Evolutionary conservation across 805 yeast genomes (phyloP), one percentile per base, ranked within the genome.

Genomic region (Spathaspora passalidarum): DNA sequence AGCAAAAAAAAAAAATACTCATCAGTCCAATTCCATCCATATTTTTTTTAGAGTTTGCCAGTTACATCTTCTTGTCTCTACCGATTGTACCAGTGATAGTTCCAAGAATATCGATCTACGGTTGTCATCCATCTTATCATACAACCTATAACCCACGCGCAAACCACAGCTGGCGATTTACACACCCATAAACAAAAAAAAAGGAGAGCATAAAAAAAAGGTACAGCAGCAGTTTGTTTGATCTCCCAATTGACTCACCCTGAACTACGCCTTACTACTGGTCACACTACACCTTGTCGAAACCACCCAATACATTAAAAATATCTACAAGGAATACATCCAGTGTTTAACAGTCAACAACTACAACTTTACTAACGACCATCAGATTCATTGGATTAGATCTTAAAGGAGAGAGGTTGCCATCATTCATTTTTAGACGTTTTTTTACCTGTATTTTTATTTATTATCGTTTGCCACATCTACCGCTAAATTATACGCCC

Each of bases 121-220:
- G 14, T 29, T 29, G 14, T 2, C 17, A 6, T 3, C 3, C 34
- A 8, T n/a, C 29, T 4, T 25, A 10, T 25, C 29, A 25, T n/a
- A 25, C 29, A n/a, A 25, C 29, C 9, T 4, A 4, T 10, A 7
- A 7, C 13, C 13, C 13, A 25, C n/a, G 13, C 29, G 9, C 3
- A 10, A 34, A 25, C 29, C 29, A n/a, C n/a, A n/a, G 29, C 29
- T n/a, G n/a, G n/a, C 29, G 29, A 38, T 14, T n/a, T n/a, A 38
- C 13, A 38, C 19, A 38, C 3, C 7, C 8, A 21, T 3, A 38
- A 18, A 21, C 11, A 21, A 38, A 38, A n/a, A 38, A 38, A 38
- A 38, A 38, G 21, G n/a, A 38, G n/a, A 21, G 8, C 16, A 38
- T 20, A 38, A 21, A 38, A 34, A 34, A 26, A 26, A 26, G n/a